These are phyloP conservation scores for Pseudogymnoascus sp. DNA, from an alignment of 2,329 filamentous ascomycete genomes.

Conservation along the genomic window DNA sequence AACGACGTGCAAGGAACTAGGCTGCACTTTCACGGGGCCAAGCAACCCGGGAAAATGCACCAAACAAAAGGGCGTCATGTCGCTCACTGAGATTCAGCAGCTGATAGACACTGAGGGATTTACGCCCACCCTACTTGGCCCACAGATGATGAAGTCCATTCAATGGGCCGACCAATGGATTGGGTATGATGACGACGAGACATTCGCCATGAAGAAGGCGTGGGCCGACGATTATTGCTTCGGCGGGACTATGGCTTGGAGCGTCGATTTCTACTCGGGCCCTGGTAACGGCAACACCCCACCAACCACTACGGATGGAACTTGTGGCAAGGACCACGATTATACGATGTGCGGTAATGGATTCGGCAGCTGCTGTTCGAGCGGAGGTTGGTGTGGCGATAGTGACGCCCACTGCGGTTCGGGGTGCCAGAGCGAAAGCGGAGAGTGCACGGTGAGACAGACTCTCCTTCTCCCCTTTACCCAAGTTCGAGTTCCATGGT, in stretches of 20 bases:
- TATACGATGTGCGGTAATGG: slow-evolving; percentile 11
- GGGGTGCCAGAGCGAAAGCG: neutral
- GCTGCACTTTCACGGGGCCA: slow-evolving; percentile 19
- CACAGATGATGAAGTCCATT: slow-evolving; percentile 13
- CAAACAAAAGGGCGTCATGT: slow-evolving; percentile 26
- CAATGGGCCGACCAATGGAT: slow-evolving; percentile 24
- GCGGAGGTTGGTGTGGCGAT: slow-evolving; percentile 16
- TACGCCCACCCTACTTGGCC: neutral
- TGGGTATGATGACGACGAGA: slow-evolving; percentile 25
- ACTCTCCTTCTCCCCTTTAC: neutral
- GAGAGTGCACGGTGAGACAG: neutral
- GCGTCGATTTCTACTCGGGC: slow-evolving; percentile 21
- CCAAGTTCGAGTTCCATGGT: neutral
- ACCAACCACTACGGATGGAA: slow-evolving; percentile 11
- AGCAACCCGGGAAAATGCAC: slow-evolving; percentile 22
- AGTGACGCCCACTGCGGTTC: slow-evolving; percentile 13
- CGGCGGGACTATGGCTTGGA: slow-evolving; percentile 25
- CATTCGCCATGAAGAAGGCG: slow-evolving; percentile 20
- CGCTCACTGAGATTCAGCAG: slow-evolving; percentile 29
- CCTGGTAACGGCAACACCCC: slow-evolving; percentile 15
- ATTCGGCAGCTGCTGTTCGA: slow-evolving; percentile 18
- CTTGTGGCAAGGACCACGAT: slow-evolving; percentile 12
- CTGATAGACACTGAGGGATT: slow-evolving; percentile 16
- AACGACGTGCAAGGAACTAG: slow-evolving; percentile 15
- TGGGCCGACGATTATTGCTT: slow-evolving; percentile 25